Evolutionary conservation across 768 basidiomycete species (phyloP), one percentile per base, ranked within the genome.

Genomic region (Mycena kentingensis): DNA sequence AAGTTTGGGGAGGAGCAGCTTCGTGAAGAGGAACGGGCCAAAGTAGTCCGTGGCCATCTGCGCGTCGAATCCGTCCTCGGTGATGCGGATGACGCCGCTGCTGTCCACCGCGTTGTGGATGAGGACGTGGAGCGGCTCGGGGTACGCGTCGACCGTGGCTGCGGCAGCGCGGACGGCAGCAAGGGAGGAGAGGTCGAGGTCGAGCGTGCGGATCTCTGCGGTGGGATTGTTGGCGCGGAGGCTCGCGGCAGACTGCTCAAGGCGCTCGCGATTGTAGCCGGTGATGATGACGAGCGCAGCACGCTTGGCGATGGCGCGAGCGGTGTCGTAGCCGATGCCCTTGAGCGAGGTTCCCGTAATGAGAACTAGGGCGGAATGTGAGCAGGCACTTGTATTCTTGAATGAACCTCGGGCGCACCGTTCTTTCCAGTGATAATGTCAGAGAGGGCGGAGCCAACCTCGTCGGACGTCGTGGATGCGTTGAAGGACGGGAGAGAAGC

Each of bases 11-110:
- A 39, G n/a, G 11, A 51, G 39, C 24, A 51, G 49, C 29, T 51
- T 51, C 4, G 49, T 51, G 38, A 51, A 34, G 21, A 51, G 39
- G 49, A 50, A 50, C 19, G 49, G 37, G 5, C 49, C 49, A 6
- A 50, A 28, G 7, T 50, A 38, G 19, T 29, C 49, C n/a, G 49
- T 51, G 2, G 49, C 49, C 5, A 43, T 11, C 10, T 51, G 49
- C 19, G 15, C 35, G 39, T 51, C 49, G 26, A 51, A 16, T 11
- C 12, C 16, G 21, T 51, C 49, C 31, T 22, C 31, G 22, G 49
- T 51, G 27, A 51, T 16, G 4, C 13, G 32, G 41, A 38, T 42
- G 11, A 5, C 11, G 7, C 41, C 41, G 8, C 12, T 42, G 8
- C 8, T 42, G 22, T n/a, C n/a, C n/a, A n/a, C 36, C 8, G 36